A percentile compares a stretch with the other conserved stretches of the same genome.
Conservation (phyloP, 2,329 filamentous ascomycete genomes). For the Hansfordia pulvinata region DNA sequence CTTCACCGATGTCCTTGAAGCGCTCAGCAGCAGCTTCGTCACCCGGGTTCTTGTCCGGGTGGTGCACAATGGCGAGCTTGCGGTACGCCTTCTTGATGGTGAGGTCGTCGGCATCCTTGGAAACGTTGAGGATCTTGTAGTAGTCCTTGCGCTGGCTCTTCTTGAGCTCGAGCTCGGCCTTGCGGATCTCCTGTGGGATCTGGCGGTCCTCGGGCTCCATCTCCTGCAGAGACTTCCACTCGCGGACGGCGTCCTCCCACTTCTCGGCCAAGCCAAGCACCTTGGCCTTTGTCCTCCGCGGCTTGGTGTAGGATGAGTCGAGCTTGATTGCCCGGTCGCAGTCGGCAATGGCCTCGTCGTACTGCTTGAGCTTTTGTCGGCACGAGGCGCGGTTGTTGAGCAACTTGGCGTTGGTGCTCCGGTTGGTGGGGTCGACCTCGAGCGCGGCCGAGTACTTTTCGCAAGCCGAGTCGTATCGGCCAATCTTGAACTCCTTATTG, state of each 20-base stretch:
- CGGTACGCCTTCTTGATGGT: slow-evolving; percentile 97
- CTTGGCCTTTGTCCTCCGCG: slow-evolving; percentile 86
- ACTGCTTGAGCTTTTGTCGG: slow-evolving; percentile 72
- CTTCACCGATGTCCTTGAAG: slow-evolving; percentile 97
- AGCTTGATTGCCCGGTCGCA: slow-evolving; percentile 73
- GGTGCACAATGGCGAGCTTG: slow-evolving; percentile 84
- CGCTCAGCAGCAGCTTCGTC: slow-evolving; percentile 73
- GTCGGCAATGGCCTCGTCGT: slow-evolving; percentile 67
- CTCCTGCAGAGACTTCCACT: slow-evolving; percentile 79
- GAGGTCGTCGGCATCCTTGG: slow-evolving; percentile 71
- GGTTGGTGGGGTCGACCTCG: slow-evolving; percentile 75
- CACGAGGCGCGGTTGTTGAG: slow-evolving; percentile 87
- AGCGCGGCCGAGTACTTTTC: slow-evolving; percentile 76
- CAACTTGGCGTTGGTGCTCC: slow-evolving; percentile 87
- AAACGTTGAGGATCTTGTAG: slow-evolving; percentile 88
- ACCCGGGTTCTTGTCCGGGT: slow-evolving; percentile 94
- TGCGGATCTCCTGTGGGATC: slow-evolving; percentile 73
- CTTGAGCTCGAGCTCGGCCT: slow-evolving; percentile 90
- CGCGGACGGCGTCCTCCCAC: slow-evolving; percentile 84
- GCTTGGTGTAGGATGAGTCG: slow-evolving; percentile 78
- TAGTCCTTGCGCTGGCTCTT: slow-evolving; percentile 97
- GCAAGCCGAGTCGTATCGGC: slow-evolving; percentile 66
- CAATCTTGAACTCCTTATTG: slow-evolving; percentile 79
- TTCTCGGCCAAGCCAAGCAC: slow-evolving; percentile 72
- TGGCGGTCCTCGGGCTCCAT: slow-evolving; percentile 68